These are phyloP conservation scores for Lactifluus echinatus DNA, from an alignment of 768 basidiomycete genomes.

Conservation along the genomic window DNA sequence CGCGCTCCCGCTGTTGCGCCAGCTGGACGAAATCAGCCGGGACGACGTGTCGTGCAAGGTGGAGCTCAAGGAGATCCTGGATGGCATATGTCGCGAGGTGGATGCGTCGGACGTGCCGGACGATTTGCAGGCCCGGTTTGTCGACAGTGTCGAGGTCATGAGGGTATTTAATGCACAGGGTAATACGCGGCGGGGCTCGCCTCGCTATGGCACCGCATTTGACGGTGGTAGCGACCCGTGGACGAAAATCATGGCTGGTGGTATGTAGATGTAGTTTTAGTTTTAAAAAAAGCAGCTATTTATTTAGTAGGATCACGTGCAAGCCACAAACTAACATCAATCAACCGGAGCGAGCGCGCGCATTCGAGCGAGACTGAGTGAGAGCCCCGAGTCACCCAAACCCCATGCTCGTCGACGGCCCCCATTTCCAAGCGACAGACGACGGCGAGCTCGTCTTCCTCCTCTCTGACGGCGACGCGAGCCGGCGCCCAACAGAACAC, in stretches of 20 bases:
- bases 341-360: too few relatives aligned
- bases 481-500: conserved; percentile 9
- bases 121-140: conserved; percentile 1
- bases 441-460: conserved; percentile 7
- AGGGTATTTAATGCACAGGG: too few relatives aligned
- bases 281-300: too few relatives aligned
- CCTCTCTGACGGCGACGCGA: conserved; percentile 3
- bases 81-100: not conserved
- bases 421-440: conserved; percentile 3
- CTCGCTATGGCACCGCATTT: too few relatives aligned
- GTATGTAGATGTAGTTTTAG: too few relatives aligned
- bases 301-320: too few relatives aligned
- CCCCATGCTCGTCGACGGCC: conserved; percentile 1
- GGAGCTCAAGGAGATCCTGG: not conserved
- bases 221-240: too few relatives aligned
- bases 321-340: too few relatives aligned
- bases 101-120: not conserved
- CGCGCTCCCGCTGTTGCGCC: not conserved
- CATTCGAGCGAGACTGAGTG: too few relatives aligned
- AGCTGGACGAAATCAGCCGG: not conserved
- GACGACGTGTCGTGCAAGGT: not conserved
- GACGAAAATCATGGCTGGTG: too few relatives aligned
- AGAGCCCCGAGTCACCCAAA: not conserved
- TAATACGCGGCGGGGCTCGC: too few relatives aligned
- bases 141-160: not conserved